These are phyloP conservation scores for Scedosporium minutisporum DNA, from an alignment of 2,329 filamentous ascomycete genomes.

Conservation along the genomic window DNA sequence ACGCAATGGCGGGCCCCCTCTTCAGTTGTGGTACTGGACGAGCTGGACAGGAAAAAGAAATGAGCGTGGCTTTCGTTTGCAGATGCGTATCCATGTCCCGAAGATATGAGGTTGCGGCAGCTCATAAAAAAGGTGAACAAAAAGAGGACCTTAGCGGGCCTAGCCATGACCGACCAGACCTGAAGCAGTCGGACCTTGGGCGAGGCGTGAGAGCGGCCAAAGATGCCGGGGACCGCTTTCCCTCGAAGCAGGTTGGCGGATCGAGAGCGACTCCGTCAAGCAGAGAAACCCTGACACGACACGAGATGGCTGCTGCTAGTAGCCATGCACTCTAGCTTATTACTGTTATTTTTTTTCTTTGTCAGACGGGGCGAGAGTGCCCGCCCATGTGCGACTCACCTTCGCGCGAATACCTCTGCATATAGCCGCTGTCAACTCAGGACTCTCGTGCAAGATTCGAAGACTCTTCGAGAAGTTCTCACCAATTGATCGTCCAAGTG, in stretches of 20 bases:
- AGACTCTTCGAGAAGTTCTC: slow-evolving; percentile 2
- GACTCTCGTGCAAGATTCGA: neutral
- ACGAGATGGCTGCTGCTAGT: neutral
- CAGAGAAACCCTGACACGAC: no score
- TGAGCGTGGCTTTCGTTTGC: slow-evolving; percentile 2
- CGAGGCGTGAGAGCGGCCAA: neutral
- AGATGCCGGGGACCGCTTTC: neutral
- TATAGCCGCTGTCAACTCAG: slow-evolving; percentile 6
- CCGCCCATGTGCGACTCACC: neutral
- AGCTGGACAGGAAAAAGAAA: neutral
- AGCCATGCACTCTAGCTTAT: neutral
- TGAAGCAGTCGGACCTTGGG: neutral
- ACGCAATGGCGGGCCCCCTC: neutral
- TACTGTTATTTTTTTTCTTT: neutral
- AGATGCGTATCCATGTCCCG: neutral
- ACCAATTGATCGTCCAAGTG: neutral
- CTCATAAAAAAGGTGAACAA: neutral
- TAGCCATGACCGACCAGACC: neutral
- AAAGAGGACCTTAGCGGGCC: neutral
- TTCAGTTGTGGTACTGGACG: neutral
- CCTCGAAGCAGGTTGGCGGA: neutral
- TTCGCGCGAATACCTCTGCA: neutral
- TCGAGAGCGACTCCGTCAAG: neutral
- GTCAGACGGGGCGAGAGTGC: neutral
- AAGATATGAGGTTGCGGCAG: neutral